A percentile compares a stretch with the other conserved stretches of the same genome.
phyloP scores from a whole-genome alignment of 2,329 filamentous ascomycete species.

The Cadophora malorum region DNA sequence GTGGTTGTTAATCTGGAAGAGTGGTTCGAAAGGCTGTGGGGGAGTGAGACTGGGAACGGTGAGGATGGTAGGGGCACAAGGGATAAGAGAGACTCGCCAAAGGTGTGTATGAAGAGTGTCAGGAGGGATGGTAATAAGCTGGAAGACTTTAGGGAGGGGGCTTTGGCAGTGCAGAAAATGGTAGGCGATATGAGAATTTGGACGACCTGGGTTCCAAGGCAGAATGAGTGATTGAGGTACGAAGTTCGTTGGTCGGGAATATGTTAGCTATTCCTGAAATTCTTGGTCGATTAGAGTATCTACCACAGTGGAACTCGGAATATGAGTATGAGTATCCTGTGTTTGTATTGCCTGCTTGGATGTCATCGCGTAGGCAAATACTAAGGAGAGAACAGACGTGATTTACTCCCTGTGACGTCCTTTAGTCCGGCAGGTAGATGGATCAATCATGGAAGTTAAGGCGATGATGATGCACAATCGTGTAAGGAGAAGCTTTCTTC shows the following conservation, averaged over 20 bases:
- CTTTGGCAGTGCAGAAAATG: constrained; percentile 32
- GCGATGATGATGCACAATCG: too few relatives aligned
- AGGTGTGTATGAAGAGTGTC: constrained; percentile 31
- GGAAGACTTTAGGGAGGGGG: constrained; percentile 29
- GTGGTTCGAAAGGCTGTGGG: constrained; percentile 33
- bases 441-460: too few relatives aligned
- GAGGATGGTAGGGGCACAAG: background rate
- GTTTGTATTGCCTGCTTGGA: too few relatives aligned
- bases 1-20: constrained; percentile 27
- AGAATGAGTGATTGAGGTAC: background rate
- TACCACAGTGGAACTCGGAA: too few relatives aligned
- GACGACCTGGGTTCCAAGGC: constrained; percentile 31
- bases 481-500: too few relatives aligned
- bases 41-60: background rate
- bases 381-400: too few relatives aligned
- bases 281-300: too few relatives aligned
- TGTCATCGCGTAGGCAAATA: too few relatives aligned
- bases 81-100: constrained; percentile 15
- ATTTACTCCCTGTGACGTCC: too few relatives aligned
- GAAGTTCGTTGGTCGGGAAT: background rate
- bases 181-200: constrained; percentile 35
- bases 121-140: constrained; percentile 29
- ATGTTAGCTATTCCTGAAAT: too few relatives aligned
- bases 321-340: too few relatives aligned
- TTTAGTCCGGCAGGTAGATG: too few relatives aligned